Evolutionary conservation across 2,329 filamentous ascomycete genomes (phyloP).

Genomic region (Bisporella sp.): DNA sequence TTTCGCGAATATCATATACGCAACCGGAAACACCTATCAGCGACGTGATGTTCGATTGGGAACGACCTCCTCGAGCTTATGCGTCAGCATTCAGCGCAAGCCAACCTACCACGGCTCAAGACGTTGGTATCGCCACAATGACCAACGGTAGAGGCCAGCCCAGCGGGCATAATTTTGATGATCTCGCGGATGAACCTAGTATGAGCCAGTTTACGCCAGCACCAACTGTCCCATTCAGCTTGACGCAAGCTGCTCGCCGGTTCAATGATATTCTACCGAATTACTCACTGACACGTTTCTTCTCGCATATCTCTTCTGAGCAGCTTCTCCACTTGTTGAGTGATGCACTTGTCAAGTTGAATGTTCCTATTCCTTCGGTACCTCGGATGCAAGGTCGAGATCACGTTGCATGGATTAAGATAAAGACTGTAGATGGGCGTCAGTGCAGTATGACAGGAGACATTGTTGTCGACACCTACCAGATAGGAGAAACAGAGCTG

Average conservation of each 20-base stretch:
- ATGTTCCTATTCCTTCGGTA: constrained; percentile 57
- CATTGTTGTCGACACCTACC: constrained; percentile 63
- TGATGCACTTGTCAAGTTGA: constrained; percentile 77
- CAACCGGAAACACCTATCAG: constrained; percentile 73
- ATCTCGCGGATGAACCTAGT: constrained; percentile 78
- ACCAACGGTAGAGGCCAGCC: constrained; percentile 28
- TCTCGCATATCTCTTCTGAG: constrained; percentile 69
- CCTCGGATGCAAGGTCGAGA: constrained; percentile 44
- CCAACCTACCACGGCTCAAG: constrained; percentile 35
- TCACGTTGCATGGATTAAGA: constrained; percentile 56
- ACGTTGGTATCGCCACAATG: constrained; percentile 17
- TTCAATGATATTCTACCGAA: constrained; percentile 90
- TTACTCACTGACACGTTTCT: constrained; percentile 85
- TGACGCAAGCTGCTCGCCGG: constrained; percentile 81
- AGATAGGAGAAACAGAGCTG: constrained; percentile 50
- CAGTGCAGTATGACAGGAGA: constrained; percentile 68
- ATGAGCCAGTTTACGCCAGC: constrained; percentile 78
- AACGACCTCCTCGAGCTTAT: constrained; percentile 48
- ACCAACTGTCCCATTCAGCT: constrained; percentile 70
- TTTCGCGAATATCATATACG: constrained; percentile 62
- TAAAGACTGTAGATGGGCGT: constrained; percentile 68
- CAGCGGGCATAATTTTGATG: constrained; percentile 39
- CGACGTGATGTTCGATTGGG: constrained; percentile 82
- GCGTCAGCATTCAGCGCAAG: constrained; percentile 27
- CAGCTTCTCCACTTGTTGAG: constrained; percentile 74